A percentile compares a stretch with the other conserved stretches of the same genome.
phyloP scores from a whole-genome alignment of 208 protist genomes.

The Leishmania mexicana region DNA sequence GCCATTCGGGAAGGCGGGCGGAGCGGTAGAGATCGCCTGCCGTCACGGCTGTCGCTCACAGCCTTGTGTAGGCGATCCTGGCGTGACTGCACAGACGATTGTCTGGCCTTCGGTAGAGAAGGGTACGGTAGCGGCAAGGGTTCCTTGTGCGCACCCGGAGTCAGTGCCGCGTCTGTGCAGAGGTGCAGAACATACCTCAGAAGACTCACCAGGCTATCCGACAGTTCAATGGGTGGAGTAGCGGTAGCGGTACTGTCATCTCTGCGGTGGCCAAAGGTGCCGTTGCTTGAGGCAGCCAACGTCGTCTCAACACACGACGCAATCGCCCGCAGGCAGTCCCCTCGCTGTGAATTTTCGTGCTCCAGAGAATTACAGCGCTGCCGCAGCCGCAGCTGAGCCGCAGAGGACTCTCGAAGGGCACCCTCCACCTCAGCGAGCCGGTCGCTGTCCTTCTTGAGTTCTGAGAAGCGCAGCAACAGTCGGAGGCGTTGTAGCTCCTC shows the following conservation, averaged over 20 bases:
- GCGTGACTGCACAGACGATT: neutral
- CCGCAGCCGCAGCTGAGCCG: slow-evolving; percentile 6
- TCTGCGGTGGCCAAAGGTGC: neutral
- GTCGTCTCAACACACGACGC: slow-evolving; percentile 9
- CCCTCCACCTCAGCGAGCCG: slow-evolving; percentile 27
- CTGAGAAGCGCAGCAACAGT: slow-evolving; percentile 74
- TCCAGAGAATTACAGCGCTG: slow-evolving; percentile 16
- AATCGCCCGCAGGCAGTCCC: slow-evolving; percentile 8
- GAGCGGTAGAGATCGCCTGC: neutral
- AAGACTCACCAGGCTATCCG: neutral
- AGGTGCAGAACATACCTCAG: slow-evolving; percentile 1
- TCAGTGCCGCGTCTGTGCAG: neutral
- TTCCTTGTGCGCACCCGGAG: neutral
- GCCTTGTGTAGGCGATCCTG: slow-evolving; percentile 9
- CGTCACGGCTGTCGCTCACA: neutral
- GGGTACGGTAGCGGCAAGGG: neutral
- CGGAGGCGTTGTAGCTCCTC: slow-evolving; percentile 62
- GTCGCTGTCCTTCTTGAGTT: slow-evolving; percentile 78
- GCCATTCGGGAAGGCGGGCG: neutral
- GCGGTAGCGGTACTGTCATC: neutral
- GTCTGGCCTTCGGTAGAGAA: neutral
- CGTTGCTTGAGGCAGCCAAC: neutral
- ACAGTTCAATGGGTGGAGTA: neutral
- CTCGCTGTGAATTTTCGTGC: neutral
- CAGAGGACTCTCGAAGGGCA: slow-evolving; percentile 20